Evolutionary conservation across 2,329 filamentous ascomycete genomes (phyloP), one percentile per base, ranked within the genome.

Genomic region (Zalaria sp.): DNA sequence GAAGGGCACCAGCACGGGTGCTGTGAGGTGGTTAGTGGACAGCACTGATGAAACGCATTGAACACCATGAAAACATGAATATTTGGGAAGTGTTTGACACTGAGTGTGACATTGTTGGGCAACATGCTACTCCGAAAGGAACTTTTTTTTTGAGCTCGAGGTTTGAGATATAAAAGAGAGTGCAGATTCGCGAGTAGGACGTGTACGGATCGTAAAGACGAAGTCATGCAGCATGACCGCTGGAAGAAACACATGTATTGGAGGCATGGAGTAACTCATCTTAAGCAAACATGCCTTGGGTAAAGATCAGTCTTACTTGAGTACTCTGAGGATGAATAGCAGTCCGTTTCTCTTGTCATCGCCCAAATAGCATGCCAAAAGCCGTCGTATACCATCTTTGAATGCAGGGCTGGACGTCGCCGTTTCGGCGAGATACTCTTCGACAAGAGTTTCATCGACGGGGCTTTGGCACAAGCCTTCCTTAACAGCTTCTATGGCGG

Each of bases 1-100:
- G 56, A 11, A 82, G 59, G 26, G 77, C 18, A 18, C 18, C 75
- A 26, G 81, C 81, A 3, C 74, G 71, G 25, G 77, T 78, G 46
- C 77, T 83, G 35, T 37, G 40, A 11, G 7, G 7, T 7, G 29
- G n/a, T 32, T 18, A 18, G 18, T 18, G 18, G 18, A 18, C 2
- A 18, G 2, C 2, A 18, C 2, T 18, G 18, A 18, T 18, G 18
- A 18, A 18, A 18, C 18, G 18, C 18, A 18, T 18, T 18, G 18
- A 2, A 18, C 18, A 18, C 18, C 18, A 18, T 18, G 18, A 2
- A 18, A 2, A 18, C 18, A 18, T 18, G 18, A 18, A 18, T 18
- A 18, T 18, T 18, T 18, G 2, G 18, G 18, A 18, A 18, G 18
- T 18, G 18, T 18, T 2, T 18, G 18, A 18, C 2, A 2, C 2